Conservation (phyloP, 331 rosid genomes). For the Erythrophleum ivorense region DNA sequence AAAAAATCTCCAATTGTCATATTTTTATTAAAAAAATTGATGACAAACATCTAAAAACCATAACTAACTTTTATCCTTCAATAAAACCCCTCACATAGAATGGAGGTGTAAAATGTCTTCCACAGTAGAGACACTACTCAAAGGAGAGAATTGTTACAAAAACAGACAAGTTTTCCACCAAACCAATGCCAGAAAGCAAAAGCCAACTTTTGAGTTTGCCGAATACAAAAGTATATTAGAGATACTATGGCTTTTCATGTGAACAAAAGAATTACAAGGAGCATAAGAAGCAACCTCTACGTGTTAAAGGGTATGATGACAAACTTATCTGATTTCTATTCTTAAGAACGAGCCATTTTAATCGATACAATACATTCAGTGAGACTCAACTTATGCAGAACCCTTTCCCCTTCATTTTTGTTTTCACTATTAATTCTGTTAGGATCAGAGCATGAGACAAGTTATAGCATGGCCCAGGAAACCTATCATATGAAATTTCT, state of each 20-base stretch:
- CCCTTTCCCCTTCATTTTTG: background rate
- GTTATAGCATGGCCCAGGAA: background rate
- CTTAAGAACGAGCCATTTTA: background rate
- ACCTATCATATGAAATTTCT: background rate
- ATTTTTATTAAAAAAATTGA: background rate
- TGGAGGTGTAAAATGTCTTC: background rate
- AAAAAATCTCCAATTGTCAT: background rate
- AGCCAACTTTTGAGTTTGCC: no score
- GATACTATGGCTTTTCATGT: no score
- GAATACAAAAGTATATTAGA: no score
- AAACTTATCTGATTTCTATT: background rate
- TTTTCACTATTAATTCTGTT: background rate
- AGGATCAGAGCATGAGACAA: background rate
- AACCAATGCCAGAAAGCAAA: no score
- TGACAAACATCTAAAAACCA: background rate
- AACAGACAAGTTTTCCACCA: background rate
- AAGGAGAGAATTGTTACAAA: background rate
- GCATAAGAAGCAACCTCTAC: background rate
- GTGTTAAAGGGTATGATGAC: background rate
- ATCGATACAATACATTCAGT: background rate
- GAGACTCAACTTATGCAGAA: background rate
- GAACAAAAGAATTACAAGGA: background rate
- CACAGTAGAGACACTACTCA: background rate
- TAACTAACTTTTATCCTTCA: background rate
- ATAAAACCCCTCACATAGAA: background rate